Evolutionary conservation across 768 basidiomycete genomes (phyloP), one percentile per base, ranked within the genome.

Genomic region (Pisolithus tinctorius): DNA sequence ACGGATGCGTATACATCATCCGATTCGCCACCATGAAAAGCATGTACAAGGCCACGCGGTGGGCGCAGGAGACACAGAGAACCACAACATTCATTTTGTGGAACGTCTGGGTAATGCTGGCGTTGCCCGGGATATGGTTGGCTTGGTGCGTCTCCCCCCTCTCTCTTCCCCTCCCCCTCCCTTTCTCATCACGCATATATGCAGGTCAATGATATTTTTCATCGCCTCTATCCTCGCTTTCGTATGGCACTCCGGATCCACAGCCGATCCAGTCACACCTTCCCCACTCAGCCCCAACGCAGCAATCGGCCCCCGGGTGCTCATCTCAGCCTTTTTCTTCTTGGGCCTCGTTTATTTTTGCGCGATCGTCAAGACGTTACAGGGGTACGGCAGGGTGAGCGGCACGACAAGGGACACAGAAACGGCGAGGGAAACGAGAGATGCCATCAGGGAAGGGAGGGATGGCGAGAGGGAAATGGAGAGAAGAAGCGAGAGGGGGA

Each of bases 1-100:
- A 80, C 60, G 87, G 87, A 0, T 86, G 86, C 56, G 74, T 85
- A 50, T 88, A 84, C 64, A 87, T 84, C 14, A 71, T 88, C 14
- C 71, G 83, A 26, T 88, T 88, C 52, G 78, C 79, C 13, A 80
- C 77, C 1, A 88, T 89, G 86, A 74, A 78, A 40, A 84, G 74
- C 55, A 84, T 86, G 80, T 72, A 80, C 57, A 79, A 80, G 51
- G 86, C 86, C 1, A 80, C 81, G 7, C 75, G 77, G 50, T 89
- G 85, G 83, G 84, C 85, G 10, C 81, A 86, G 83, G 83, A 88
- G 60, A 81, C 84, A 16, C 74, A 77, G 48, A 70, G 65, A 58
- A 69, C 74, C 1, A 73, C 73, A 26, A 74, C 76, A 0, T 65
- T 71, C 30, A 71, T 78, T 36, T 58, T 72, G 39, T 79, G 84